phyloP scores from a whole-genome alignment of 2,329 filamentous ascomycete species.

The Talaromyces sp. region DNA sequence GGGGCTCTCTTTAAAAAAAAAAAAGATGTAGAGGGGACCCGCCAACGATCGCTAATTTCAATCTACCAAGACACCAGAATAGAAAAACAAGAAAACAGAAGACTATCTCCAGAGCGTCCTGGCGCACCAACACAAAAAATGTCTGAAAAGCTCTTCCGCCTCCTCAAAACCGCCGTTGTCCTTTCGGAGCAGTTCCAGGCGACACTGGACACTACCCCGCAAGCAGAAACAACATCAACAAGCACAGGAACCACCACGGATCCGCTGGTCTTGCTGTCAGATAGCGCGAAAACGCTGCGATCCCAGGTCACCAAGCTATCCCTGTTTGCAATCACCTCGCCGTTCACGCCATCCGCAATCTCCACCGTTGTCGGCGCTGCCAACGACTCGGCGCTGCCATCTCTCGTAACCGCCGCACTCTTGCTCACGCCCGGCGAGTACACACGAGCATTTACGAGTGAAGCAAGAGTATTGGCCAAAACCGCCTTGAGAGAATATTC shows the following conservation, averaged over 20 bases:
- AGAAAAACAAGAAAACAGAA: background rate
- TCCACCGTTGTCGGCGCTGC: conserved; percentile 66
- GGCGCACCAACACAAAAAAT: conserved; percentile 16
- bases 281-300: conserved; percentile 68
- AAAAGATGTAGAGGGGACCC: background rate
- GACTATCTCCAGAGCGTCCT: background rate
- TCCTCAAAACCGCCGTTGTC: conserved; percentile 30
- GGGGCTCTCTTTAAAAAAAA: background rate
- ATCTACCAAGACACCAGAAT: background rate
- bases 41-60: background rate
- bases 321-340: conserved; percentile 78
- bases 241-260: conserved; percentile 18
- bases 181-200: conserved; percentile 38
- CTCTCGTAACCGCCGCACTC: conserved; percentile 66
- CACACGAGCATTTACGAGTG: conserved; percentile 59
- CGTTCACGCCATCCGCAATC: conserved; percentile 77
- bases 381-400: conserved; percentile 68
- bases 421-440: conserved; percentile 59
- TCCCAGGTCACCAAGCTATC: conserved; percentile 85
- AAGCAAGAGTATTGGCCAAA: conserved; percentile 58
- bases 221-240: conserved; percentile 6
- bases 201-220: conserved; percentile 25
- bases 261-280: conserved; percentile 63
- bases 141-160: conserved; percentile 26
- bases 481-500: conserved; percentile 60